Percentiles rank a stretch among this genome's conserved stretches.
phyloP scores from a whole-genome alignment of 176 grass and related monocot genomes.

The Dendrocalamus sinicus region DNA sequence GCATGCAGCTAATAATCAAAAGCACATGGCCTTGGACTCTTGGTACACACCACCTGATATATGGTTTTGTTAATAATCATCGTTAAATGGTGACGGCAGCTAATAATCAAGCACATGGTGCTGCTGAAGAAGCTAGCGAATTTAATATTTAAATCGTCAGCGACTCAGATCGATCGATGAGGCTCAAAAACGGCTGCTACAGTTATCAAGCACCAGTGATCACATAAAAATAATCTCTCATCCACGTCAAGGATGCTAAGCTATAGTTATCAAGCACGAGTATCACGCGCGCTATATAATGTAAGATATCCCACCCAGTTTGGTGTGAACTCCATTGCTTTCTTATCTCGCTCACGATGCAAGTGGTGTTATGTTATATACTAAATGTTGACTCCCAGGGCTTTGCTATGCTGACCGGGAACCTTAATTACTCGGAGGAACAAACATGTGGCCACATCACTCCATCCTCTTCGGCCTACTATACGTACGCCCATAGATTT shows the following conservation, averaged over 20 bases:
- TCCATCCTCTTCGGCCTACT: too few species aligned
- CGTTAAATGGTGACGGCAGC: neutral
- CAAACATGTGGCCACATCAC: too few species aligned
- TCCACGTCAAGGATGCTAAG: slow-evolving; percentile 12
- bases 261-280: neutral
- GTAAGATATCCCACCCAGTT: neutral
- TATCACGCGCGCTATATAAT: neutral
- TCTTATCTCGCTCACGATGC: neutral
- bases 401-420: neutral
- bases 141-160: neutral
- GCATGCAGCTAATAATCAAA: neutral
- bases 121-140: neutral
- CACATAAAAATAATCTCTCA: neutral
- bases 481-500: too few species aligned
- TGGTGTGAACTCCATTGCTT: neutral
- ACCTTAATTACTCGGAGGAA: neutral
- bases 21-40: neutral
- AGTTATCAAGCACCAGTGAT: neutral
- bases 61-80: neutral
- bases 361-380: neutral
- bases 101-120: neutral
- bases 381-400: neutral
- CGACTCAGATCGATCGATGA: neutral
- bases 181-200: neutral
- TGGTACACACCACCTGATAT: neutral